Percentiles rank a stretch among this genome's conserved stretches.
These are phyloP conservation scores for Polytolypa hystricis DNA, from an alignment of 2,329 filamentous ascomycete species.

Conservation along the genomic window DNA sequence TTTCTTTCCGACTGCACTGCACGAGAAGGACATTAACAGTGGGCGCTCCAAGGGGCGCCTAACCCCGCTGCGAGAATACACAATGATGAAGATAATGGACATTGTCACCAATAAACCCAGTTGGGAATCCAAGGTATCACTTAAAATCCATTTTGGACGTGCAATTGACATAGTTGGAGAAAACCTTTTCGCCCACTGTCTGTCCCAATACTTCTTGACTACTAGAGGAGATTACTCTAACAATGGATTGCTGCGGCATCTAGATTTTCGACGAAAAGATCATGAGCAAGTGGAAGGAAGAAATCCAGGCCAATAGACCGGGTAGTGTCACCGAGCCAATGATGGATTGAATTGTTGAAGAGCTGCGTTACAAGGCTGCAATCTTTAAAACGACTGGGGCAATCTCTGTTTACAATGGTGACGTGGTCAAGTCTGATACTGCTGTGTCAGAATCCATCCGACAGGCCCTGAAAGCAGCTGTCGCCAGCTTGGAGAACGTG, in stretches of 20 bases:
- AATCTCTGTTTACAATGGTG: conserved; percentile 35
- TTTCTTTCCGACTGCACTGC: no score
- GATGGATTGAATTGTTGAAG: conserved; percentile 32
- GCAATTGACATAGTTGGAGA: background rate
- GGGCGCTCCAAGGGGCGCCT: conserved; percentile 18
- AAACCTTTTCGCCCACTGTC: background rate
- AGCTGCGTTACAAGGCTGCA: conserved; percentile 40
- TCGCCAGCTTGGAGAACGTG: conserved; percentile 42
- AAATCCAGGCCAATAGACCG: conserved; percentile 14
- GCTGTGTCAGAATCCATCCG: conserved; percentile 32
- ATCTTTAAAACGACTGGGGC: conserved; percentile 30
- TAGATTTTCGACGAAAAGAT: conserved; percentile 27
- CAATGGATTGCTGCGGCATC: background rate
- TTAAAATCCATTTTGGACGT: background rate
- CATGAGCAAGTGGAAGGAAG: conserved; percentile 24
- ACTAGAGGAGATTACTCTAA: background rate
- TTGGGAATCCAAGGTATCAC: conserved; percentile 31
- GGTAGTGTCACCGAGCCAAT: conserved; percentile 23
- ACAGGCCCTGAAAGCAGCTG: conserved; percentile 35
- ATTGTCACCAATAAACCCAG: conserved; percentile 32
- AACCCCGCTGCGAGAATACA: conserved; percentile 23
- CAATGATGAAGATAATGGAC: conserved; percentile 34
- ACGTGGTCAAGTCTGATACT: conserved; percentile 44
- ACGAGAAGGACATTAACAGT: no score
- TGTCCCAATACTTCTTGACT: background rate